Base-by-base conservation (phyloP, 2,329 filamentous ascomycete species). In the Knufia petricola region DNA sequence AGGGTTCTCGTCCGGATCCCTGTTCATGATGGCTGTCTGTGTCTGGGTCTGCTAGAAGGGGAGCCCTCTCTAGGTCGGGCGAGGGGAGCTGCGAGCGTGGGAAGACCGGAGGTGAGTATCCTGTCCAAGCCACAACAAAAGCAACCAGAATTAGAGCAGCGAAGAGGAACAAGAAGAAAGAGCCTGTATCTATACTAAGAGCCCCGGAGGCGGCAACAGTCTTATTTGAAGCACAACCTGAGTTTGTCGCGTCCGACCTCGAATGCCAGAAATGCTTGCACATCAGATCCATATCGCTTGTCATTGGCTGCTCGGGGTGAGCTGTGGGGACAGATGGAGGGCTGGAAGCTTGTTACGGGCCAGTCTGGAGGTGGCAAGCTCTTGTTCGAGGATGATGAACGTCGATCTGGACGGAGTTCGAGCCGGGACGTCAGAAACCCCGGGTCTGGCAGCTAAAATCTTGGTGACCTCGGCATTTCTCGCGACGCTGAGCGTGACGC, bases 141-240 rank as follows among this genome's bases (percentile, higher is more conserved):
- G 54, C 47, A 32, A 57, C 28, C 12, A 55, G 43, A 21, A 56
- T 39, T 24, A 57, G 51, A 23, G 50, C 41, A 24, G 46, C 47
- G 45, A 57, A 56, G 46, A 52, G 26, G 28, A 58, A 50, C 41
- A 55, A 48, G 45, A 58, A 49, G 36, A 52, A 38, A 12, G 19
- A 50, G 32, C 36, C 48, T 20, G 34, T 9, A 3, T 26, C 21
- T 30, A 57, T 46, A 38, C 37, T 20, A 36, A 45, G 49, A 17
- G 30, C 19, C 39, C 2, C 43, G 36, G 34, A 49, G 45, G 21
- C 34, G 30, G 24, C n/a, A 36, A 28, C 17, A 50, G 30, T 23
- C 44, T 26, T 38, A 8, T 13, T 36, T 12, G 37, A 26, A 23
- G 20, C 34, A 40, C 20, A 34, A 37, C 34, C 37, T 24, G 9